A percentile compares a stretch with the other conserved stretches of the same genome.
Evolutionary conservation across 805 yeast species (phyloP).

Genomic region (Candida sanyiensis): DNA sequence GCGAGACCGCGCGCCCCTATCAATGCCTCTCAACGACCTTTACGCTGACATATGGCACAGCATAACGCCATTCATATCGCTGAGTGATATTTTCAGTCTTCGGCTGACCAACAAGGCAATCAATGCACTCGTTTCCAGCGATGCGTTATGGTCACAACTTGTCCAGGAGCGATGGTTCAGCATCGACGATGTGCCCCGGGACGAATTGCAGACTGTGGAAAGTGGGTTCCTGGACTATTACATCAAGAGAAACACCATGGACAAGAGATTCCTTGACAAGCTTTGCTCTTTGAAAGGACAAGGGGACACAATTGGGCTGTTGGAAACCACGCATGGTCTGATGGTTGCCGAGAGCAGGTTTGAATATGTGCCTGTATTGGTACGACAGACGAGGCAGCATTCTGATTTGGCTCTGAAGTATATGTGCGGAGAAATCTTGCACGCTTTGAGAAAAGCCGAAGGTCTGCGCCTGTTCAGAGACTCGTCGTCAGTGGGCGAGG

Average conservation of each 20-base stretch:
- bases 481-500: neutral
- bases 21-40: slow-evolving; percentile 12
- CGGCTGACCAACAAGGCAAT: slow-evolving; percentile 8
- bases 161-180: slow-evolving; percentile 15
- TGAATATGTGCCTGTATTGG: slow-evolving; percentile 12
- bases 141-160: slow-evolving; percentile 15
- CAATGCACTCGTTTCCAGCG: slow-evolving; percentile 5
- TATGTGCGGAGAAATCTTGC: slow-evolving; percentile 10
- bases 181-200: slow-evolving; percentile 9
- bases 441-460: slow-evolving; percentile 9
- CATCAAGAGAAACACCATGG: slow-evolving; percentile 8
- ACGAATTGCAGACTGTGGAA: no score
- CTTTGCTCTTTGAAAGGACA: neutral
- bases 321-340: slow-evolving; percentile 10
- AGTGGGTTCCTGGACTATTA: slow-evolving; percentile 8
- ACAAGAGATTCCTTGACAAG: neutral
- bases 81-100: slow-evolving; percentile 14
- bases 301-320: slow-evolving; percentile 2
- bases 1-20: no score
- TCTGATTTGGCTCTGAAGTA: slow-evolving; percentile 12
- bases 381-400: slow-evolving; percentile 7
- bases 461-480: neutral
- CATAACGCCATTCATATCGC: slow-evolving; percentile 4
- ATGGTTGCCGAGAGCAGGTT: slow-evolving; percentile 4
- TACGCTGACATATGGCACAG: slow-evolving; percentile 19